These are phyloP conservation scores for Zygotorulaspora chibaensis DNA, from an alignment of 805 yeast genomes.

Conservation along the genomic window DNA sequence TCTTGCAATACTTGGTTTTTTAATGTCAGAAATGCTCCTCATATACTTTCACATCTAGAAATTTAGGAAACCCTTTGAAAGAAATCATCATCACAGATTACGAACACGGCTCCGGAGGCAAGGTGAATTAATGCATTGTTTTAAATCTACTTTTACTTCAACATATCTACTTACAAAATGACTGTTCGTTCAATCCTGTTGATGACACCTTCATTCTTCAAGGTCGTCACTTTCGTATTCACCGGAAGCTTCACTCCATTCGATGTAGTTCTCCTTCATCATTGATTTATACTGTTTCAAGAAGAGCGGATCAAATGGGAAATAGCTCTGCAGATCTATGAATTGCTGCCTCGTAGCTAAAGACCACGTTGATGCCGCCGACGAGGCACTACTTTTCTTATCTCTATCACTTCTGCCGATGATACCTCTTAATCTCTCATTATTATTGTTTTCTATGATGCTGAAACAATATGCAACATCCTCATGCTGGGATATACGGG, in stretches of 20 bases:
- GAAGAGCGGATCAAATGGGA: conserved; percentile 91
- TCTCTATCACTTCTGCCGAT: conserved; percentile 33
- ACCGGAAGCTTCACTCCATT: conserved; percentile 78
- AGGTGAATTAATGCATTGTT: too few relatives aligned
- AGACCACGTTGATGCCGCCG: conserved; percentile 34
- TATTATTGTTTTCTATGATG: conserved; percentile 83
- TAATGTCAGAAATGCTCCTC: too few relatives aligned
- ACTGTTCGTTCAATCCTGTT: too few relatives aligned
- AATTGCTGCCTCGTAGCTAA: conserved; percentile 72
- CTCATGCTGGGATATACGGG: conserved; percentile 83
- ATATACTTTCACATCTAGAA: too few relatives aligned
- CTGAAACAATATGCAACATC: conserved; percentile 91
- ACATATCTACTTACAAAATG: not conserved
- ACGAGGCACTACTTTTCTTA: conserved; percentile 15
- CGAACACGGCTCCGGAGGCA: too few relatives aligned
- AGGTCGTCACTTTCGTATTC: conserved; percentile 49
- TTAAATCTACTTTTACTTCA: too few relatives aligned
- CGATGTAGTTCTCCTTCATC: conserved; percentile 58
- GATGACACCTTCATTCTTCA: conserved; percentile 30
- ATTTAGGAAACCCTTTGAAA: too few relatives aligned
- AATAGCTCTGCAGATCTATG: conserved; percentile 86
- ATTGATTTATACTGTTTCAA: conserved; percentile 56
- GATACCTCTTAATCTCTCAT: conserved; percentile 42
- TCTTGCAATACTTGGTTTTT: too few relatives aligned
- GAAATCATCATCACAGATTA: too few relatives aligned